Percentiles rank a stretch among this genome's conserved stretches.
phyloP scores from a whole-genome alignment of 73 alveolate genomes.

The Paramecium sonneborni region DNA sequence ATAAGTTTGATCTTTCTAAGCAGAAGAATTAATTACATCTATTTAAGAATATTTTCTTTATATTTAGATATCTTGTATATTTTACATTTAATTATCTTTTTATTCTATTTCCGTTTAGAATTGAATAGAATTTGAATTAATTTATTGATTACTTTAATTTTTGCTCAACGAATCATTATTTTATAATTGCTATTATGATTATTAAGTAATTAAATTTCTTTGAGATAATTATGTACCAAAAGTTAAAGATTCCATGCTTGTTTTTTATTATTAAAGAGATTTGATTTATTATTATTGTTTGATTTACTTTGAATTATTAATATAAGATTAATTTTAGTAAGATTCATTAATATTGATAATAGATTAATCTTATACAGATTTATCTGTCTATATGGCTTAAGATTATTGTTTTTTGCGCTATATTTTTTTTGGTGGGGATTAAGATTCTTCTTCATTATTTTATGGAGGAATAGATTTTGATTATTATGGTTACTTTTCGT shows the following conservation, averaged over 20 bases:
- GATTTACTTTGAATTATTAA: background rate
- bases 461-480: background rate
- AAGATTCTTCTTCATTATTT: background rate
- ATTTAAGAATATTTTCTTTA: background rate
- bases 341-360: background rate
- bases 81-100: background rate
- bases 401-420: background rate
- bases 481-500: background rate
- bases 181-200: background rate
- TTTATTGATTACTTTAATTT: background rate
- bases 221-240: background rate
- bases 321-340: background rate
- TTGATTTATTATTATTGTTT: background rate
- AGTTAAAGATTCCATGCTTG: background rate
- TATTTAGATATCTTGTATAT: background rate
- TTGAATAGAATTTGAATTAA: background rate
- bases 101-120: background rate
- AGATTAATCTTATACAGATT: background rate
- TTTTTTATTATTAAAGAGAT: background rate
- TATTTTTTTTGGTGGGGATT: background rate
- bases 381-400: background rate
- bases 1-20: background rate
- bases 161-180: background rate
- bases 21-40: background rate
- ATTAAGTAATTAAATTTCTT: background rate